phyloP scores from a whole-genome alignment of 768 basidiomycete genomes.

The Mycena capillaripes region DNA sequence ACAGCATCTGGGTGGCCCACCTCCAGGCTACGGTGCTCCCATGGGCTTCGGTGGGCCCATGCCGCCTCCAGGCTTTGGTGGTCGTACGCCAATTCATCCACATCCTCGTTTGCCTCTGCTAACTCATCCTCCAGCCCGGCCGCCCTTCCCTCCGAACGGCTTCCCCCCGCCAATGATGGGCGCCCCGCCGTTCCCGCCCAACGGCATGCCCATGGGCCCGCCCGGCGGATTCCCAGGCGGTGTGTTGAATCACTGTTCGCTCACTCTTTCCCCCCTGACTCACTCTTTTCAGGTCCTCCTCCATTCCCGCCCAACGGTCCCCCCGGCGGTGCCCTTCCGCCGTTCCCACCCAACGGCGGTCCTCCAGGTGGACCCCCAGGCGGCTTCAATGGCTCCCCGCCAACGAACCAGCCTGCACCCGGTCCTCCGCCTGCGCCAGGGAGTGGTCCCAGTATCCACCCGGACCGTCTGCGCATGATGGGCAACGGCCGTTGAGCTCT shows the following conservation, averaged over 20 bases:
- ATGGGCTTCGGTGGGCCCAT: slow-evolving; percentile 65
- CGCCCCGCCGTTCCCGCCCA: slow-evolving; percentile 77
- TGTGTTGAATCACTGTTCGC: slow-evolving; percentile 40
- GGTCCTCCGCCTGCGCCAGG: slow-evolving; percentile 43
- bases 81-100: slow-evolving; percentile 56
- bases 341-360: slow-evolving; percentile 57
- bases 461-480: slow-evolving; percentile 89
- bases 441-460: slow-evolving; percentile 80
- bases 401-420: slow-evolving; percentile 41
- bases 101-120: slow-evolving; percentile 22
- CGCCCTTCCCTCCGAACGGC: slow-evolving; percentile 40
- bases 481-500: slow-evolving; percentile 38
- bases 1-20: slow-evolving; percentile 77
- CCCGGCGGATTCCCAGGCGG: slow-evolving; percentile 59
- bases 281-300: slow-evolving; percentile 46
- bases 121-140: slow-evolving; percentile 73
- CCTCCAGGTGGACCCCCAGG: slow-evolving; percentile 48
- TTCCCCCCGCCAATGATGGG: slow-evolving; percentile 66
- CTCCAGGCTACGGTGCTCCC: slow-evolving; percentile 59
- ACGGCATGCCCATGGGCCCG: slow-evolving; percentile 63
- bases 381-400: slow-evolving; percentile 53
- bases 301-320: slow-evolving; percentile 67
- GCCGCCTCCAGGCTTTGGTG: slow-evolving; percentile 69
- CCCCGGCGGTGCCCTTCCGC: slow-evolving; percentile 60
- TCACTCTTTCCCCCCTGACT: slow-evolving; percentile 11